phyloP scores from a whole-genome alignment of 305 asterid species.

The Fraxinus paxiana region DNA sequence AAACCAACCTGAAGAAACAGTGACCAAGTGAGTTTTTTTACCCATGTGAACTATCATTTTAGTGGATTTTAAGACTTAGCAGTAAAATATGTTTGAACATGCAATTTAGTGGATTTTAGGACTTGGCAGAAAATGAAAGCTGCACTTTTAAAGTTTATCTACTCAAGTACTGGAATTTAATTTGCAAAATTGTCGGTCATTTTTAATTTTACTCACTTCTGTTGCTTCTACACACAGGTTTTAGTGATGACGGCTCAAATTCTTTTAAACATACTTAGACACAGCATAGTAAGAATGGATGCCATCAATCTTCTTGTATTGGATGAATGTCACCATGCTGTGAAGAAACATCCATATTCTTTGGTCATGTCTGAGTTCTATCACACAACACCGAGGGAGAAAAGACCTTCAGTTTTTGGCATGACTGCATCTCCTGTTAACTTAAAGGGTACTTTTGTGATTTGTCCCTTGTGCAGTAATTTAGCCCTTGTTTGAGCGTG shows the following conservation, averaged over 20 bases:
- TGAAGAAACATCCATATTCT: slow-evolving; percentile 97
- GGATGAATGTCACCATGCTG: slow-evolving; percentile 99
- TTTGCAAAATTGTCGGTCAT: neutral
- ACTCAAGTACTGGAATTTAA: slow-evolving; percentile 17
- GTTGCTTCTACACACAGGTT: slow-evolving; percentile 60
- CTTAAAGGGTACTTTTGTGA: slow-evolving; percentile 67
- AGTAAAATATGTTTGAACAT: neutral
- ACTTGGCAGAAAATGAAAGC: neutral
- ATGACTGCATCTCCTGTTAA: slow-evolving; percentile 99
- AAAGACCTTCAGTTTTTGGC: slow-evolving; percentile 95
- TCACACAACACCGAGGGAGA: slow-evolving; percentile 82
- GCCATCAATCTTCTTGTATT: slow-evolving; percentile 82
- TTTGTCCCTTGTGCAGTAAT: slow-evolving; percentile 14
- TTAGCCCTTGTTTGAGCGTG: neutral
- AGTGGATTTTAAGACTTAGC: neutral
- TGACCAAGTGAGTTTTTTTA: neutral
- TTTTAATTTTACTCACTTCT: slow-evolving; percentile 14
- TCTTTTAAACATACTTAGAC: slow-evolving; percentile 92
- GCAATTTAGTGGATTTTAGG: slow-evolving; percentile 8
- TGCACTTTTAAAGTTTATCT: slow-evolving; percentile 6
- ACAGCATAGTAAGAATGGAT: slow-evolving; percentile 96
- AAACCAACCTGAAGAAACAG: neutral
- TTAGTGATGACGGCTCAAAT: slow-evolving; percentile 99
- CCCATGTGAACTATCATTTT: slow-evolving; percentile 9
- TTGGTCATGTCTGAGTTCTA: slow-evolving; percentile 98